These are phyloP conservation scores for Ceratobasidium sp. DNA, from an alignment of 1,284 basidiomycete species.

Conservation along the genomic window DNA sequence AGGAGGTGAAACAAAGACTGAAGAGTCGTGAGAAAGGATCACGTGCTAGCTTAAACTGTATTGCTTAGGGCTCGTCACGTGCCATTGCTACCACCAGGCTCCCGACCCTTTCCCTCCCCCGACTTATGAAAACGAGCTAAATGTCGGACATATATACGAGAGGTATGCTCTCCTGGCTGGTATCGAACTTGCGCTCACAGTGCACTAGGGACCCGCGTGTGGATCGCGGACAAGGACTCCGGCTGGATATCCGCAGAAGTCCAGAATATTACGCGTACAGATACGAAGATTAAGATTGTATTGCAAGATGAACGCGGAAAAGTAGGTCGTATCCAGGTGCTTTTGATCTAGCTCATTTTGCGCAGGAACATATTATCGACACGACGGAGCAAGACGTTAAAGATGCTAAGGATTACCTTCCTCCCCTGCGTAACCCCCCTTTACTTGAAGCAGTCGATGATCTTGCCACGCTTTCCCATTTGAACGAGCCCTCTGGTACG, in stretches of 20 bases:
- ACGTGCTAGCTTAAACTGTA: no score
- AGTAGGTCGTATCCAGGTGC: conserved; percentile 61
- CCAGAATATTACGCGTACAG: conserved; percentile 69
- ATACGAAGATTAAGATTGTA: conserved; percentile 75
- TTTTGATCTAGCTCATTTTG: background rate
- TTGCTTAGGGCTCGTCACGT: no score
- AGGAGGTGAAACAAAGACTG: no score
- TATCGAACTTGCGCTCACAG: background rate
- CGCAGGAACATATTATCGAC: conserved; percentile 79
- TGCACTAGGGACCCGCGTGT: conserved; percentile 56
- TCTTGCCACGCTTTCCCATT: conserved; percentile 97
- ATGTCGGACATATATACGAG: conserved; percentile 44
- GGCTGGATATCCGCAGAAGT: conserved; percentile 95
- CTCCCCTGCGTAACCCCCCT: conserved; percentile 96
- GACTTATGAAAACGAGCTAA: conserved; percentile 43
- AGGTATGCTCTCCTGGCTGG: background rate
- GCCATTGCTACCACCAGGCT: no score
- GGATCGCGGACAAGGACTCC: conserved; percentile 92
- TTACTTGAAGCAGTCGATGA: conserved; percentile 99
- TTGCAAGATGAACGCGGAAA: conserved; percentile 89
- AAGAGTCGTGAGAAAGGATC: no score
- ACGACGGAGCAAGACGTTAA: conserved; percentile 85
- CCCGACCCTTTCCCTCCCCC: background rate
- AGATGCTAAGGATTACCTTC: conserved; percentile 80
- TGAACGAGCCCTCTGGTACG: conserved; percentile 99